Evolutionary conservation across 1,284 basidiomycete species (phyloP), one percentile per base, ranked within the genome.

Genomic region (Apiotrichum laibachii): DNA sequence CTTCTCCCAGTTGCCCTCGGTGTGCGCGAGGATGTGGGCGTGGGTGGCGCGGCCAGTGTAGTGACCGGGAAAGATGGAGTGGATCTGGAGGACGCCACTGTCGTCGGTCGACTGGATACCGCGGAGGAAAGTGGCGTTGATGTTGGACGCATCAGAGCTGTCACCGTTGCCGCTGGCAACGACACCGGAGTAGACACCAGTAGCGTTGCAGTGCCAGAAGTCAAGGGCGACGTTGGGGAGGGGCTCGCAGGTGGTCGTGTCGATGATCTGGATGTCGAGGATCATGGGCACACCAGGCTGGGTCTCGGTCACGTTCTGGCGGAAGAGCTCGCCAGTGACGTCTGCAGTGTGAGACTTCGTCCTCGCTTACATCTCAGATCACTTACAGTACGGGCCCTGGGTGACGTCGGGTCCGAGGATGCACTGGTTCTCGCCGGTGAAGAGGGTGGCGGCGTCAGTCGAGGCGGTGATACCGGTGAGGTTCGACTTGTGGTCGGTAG

Each of bases 201-300:
- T 75, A 19, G 76, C 79, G 62, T 82, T 82, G 56, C 80, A 79
- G 78, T 69, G 63, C 88, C 88, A 89, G 45, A 89, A 82, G 67
- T 89, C 87, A 22, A 88, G 85, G 33, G 88, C 81, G 40, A 85
- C 85, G 69, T 86, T 83, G 4, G 82, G 81, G 0, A 88, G 78
- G 19, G 87, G 86, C 66, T 85, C 77, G 77, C 88, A 89, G 1
- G 86, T 88, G 65, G 86, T 82, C 10, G 88, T 83, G 66, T 89
- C 87, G 58, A 89, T 86, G 35, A 68, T 50, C 47, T 64, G 66
- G 37, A 64, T 56, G 42, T 60, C 47, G 46, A 70, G 50, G 55
- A 60, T 64, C 66, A 85, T 77, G 35, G 77, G 71, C 9, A 85
- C 71, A 53, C 84, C 84, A 18, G 81, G 68, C 72, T 84, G 80